A percentile compares a stretch with the other conserved stretches of the same genome.
These are phyloP conservation scores for Cryptosporidium tyzzeri DNA, from an alignment of 169 alveolate genomes.

Conservation along the genomic window DNA sequence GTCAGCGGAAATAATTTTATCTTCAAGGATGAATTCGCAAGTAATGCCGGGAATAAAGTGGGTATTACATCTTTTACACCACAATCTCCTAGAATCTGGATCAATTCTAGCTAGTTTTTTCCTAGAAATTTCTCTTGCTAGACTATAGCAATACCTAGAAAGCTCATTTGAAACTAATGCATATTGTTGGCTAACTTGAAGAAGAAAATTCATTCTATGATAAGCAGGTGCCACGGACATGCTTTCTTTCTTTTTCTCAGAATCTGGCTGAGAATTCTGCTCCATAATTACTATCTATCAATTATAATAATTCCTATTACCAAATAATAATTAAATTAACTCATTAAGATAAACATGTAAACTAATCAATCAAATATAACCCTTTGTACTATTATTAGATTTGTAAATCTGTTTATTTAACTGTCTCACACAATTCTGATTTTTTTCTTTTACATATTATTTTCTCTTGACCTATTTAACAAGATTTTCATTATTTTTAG, in stretches of 20 bases:
- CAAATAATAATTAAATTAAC: too few relatives aligned
- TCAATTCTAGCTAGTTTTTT: conserved; percentile 34
- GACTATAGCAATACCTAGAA: conserved; percentile 16
- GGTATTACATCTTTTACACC: conserved; percentile 39
- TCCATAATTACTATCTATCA: background rate
- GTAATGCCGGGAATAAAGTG: conserved; percentile 16
- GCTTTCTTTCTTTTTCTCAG: background rate
- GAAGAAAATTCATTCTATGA: conserved; percentile 44
- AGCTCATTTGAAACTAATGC: conserved; percentile 28
- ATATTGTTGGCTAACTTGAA: conserved; percentile 23
- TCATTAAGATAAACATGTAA: background rate
- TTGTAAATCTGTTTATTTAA: background rate
- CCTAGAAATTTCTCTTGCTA: conserved; percentile 32
- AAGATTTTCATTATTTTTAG: background rate
- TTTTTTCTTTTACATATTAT: too few relatives aligned
- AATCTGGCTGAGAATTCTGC: background rate
- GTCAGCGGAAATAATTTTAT: too few relatives aligned
- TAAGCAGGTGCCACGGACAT: conserved; percentile 2
- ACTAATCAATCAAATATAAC: too few relatives aligned
- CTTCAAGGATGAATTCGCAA: conserved; percentile 21
- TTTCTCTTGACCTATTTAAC: background rate
- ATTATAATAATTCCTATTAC: background rate
- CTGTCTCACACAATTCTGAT: background rate
- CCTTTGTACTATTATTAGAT: too few relatives aligned
- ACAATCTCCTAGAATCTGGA: conserved; percentile 12